Conservation (phyloP, 2,329 filamentous ascomycete genomes). For the Botrytis pseudocinerea region DNA sequence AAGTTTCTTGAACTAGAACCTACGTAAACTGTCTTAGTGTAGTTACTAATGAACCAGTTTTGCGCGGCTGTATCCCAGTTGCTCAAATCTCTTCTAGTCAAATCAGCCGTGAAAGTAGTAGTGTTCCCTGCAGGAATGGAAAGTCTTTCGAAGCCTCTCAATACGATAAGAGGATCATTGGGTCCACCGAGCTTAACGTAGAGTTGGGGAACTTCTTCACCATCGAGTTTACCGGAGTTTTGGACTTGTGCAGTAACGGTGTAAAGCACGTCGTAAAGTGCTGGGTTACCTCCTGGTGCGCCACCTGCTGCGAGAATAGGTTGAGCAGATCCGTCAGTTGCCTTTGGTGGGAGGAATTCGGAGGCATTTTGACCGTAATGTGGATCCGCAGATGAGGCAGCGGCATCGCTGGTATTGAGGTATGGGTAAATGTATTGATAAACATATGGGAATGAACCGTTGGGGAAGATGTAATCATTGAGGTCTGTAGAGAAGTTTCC, state of each 20-base stretch:
- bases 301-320: constrained; percentile 50
- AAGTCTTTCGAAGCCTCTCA: constrained; percentile 81
- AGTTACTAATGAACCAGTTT: constrained; percentile 67
- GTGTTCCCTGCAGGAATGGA: constrained; percentile 69
- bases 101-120: constrained; percentile 62
- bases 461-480: constrained; percentile 68
- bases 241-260: constrained; percentile 54
- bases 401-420: constrained; percentile 50
- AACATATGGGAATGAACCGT: constrained; percentile 50
- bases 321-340: constrained; percentile 49
- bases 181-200: constrained; percentile 81
- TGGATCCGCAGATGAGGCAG: constrained; percentile 52
- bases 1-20: constrained; percentile 40
- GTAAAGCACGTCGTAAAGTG: constrained; percentile 57
- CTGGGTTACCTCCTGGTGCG: constrained; percentile 55
- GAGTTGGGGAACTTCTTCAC: constrained; percentile 60
- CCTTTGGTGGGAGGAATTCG: constrained; percentile 46
- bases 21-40: constrained; percentile 40
- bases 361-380: constrained; percentile 36
- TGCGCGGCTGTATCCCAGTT: constrained; percentile 82
- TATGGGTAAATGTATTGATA: constrained; percentile 57
- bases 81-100: constrained; percentile 79
- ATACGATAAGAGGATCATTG: constrained; percentile 63
- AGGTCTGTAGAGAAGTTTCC: constrained; percentile 63
- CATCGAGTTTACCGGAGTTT: constrained; percentile 54